A percentile compares a stretch with the other conserved stretches of the same genome.
Evolutionary conservation across 2,329 filamentous ascomycete species (phyloP).

Genomic region (Escovopsis sp.): DNA sequence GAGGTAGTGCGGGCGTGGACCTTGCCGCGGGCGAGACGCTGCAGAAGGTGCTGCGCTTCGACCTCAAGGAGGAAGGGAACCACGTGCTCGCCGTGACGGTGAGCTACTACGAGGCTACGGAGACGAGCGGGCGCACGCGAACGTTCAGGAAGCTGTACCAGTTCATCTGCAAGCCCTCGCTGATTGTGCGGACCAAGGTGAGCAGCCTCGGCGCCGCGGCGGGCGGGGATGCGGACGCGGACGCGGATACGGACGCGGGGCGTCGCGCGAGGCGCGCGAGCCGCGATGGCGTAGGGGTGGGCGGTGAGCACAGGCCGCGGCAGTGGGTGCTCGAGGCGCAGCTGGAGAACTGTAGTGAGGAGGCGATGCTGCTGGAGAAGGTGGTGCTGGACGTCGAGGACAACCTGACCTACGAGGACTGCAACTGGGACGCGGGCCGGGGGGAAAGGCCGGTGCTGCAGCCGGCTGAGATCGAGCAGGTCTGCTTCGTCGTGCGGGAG

Average conservation of each 20-base stretch:
- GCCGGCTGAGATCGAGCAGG: slow-evolving; percentile 50
- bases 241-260: not conserved
- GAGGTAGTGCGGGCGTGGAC: slow-evolving; percentile 21
- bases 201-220: slow-evolving; percentile 26
- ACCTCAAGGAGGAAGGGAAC: slow-evolving; percentile 85
- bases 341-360: slow-evolving; percentile 85
- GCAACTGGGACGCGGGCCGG: slow-evolving; percentile 38
- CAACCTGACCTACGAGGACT: slow-evolving; percentile 36
- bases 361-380: slow-evolving; percentile 61
- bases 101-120: slow-evolving; percentile 78
- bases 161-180: slow-evolving; percentile 79
- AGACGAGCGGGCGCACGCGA: slow-evolving; percentile 54
- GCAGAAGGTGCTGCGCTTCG: slow-evolving; percentile 71
- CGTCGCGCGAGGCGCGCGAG: too few relatives aligned
- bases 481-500: slow-evolving; percentile 46
- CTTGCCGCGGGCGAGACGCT: slow-evolving; percentile 51
- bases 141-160: slow-evolving; percentile 95
- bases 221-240: too few relatives aligned
- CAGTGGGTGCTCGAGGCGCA: slow-evolving; percentile 81
- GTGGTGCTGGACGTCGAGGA: slow-evolving; percentile 39
- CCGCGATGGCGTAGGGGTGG: slow-evolving; percentile 1
- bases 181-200: slow-evolving; percentile 84
- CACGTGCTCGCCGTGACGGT: slow-evolving; percentile 90
- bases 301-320: slow-evolving; percentile 8
- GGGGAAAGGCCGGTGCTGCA: slow-evolving; percentile 39